Conservation (phyloP, 1,284 basidiomycete genomes). For the Tylopilus orsonianus region DNA sequence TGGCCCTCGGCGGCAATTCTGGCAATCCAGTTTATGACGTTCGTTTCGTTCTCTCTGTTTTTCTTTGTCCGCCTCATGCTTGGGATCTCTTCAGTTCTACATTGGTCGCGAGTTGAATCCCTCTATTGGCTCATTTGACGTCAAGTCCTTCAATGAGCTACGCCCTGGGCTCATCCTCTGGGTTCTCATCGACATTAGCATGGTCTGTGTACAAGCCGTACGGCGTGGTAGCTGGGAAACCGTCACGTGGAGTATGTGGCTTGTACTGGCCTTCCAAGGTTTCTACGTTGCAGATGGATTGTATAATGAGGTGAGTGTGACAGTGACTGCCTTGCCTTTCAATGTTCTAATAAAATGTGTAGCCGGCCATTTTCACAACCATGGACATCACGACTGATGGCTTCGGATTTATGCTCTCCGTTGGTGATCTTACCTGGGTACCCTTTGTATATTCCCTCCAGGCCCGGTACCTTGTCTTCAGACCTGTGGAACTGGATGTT, state of each 20-base stretch:
- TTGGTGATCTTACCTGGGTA: conserved; percentile 94
- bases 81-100: conserved; percentile 74
- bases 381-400: conserved; percentile 99
- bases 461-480: conserved; percentile 91
- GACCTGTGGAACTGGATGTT: conserved; percentile 77
- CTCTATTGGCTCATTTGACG: conserved; percentile 82
- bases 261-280: conserved; percentile 84
- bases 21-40: conserved; percentile 92
- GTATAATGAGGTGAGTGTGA: conserved; percentile 77
- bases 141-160: conserved; percentile 97
- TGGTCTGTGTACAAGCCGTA: conserved; percentile 88
- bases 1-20: conserved; percentile 91
- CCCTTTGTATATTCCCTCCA: conserved; percentile 95
- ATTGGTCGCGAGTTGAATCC: conserved; percentile 97
- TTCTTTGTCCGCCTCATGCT: neutral
- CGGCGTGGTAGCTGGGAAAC: conserved; percentile 65
- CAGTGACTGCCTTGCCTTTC: neutral
- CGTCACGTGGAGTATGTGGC: conserved; percentile 90
- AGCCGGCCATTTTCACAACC: conserved; percentile 87
- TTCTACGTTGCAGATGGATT: conserved; percentile 88
- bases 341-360: neutral
- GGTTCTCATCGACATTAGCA: conserved; percentile 89
- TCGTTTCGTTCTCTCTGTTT: conserved; percentile 30
- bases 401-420: conserved; percentile 97
- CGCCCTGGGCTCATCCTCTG: conserved; percentile 96